Percentiles rank a stretch among this genome's conserved stretches.
Conservation (phyloP, 2,329 filamentous ascomycete species). For the Diaporthe sp. region DNA sequence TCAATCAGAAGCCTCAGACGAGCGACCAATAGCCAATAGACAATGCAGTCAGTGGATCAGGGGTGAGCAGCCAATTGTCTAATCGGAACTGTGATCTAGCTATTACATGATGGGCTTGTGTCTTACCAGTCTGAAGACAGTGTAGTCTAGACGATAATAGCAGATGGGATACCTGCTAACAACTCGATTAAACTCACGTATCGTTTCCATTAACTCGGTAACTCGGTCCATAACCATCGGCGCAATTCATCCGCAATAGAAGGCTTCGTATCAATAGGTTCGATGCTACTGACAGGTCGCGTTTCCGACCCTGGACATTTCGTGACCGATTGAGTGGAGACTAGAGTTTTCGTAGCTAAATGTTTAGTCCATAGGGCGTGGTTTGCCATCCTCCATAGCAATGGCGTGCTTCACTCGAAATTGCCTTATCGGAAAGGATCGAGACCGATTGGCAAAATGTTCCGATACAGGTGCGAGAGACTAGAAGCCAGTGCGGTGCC, state of each 20-base stretch:
- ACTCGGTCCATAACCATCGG: neutral
- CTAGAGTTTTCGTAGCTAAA: neutral
- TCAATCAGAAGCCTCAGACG: neutral
- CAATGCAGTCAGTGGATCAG: neutral
- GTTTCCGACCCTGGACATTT: conserved; percentile 15
- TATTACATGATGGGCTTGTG: neutral
- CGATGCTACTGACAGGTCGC: neutral
- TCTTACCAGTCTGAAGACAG: neutral
- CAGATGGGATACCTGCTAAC: neutral
- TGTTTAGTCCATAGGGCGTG: neutral
- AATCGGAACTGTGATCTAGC: neutral
- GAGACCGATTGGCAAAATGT: neutral
- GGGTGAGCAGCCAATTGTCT: neutral
- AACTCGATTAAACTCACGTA: neutral
- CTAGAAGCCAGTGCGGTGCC: neutral
- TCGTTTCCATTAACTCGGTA: neutral
- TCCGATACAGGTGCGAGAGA: neutral
- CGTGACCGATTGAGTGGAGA: conserved; percentile 17
- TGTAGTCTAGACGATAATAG: neutral
- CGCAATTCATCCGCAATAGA: neutral
- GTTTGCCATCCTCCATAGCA: conserved; percentile 6
- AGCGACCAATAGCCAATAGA: neutral
- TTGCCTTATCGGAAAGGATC: neutral
- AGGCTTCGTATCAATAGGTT: neutral
- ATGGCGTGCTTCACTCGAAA: conserved; percentile 32